Evolutionary conservation across 805 yeast species (phyloP), one percentile per base, ranked within the genome.

Genomic region (Schizosaccharomyces octosporus): DNA sequence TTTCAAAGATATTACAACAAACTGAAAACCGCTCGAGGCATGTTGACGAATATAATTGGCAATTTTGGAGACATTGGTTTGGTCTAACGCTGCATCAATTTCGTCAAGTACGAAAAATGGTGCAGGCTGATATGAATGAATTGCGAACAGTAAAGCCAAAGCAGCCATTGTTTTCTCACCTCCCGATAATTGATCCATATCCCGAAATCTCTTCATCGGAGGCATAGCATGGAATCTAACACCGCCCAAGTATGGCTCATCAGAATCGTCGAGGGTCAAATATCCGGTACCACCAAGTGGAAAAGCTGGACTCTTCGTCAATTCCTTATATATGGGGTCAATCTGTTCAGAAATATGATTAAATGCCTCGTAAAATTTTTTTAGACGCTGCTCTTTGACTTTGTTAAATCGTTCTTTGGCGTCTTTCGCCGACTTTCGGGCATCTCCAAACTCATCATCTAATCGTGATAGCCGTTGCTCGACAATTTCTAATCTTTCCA

Each of bases 131-230:
- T 75, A 85, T 0, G 94, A 82, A 69, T 93, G 97, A 54, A 89
- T 81, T 0, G 97, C 89, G 73, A 93, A 93, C 59, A 93, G 71
- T 64, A 93, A 74, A 0, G 97, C 97, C 64, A 93, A 73, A 0
- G 98, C 98, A 1, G 98, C 98, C 70, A 93, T 83, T 1, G 97
- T 86, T 69, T 89, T 88, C 69, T 93, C 98, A 62, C 98, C 98
- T 61, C 98, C 98, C 0, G 96, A 87, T 27, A 93, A 75, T 62
- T 85, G 79, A 63, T 87, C 95, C 87, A 93, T 88, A 65, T 87
- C 95, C 65, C 90, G 78, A 70, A 88, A 93, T 66, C 96, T 76
- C 68, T 93, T 93, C 80, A 85, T 79, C 9, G 97, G 97, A 0
- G 97, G 97, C 84, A 88, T 88, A 0, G 95, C 96, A 70, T 87